These are phyloP conservation scores for Apiospora arundinis DNA, from an alignment of 2,329 filamentous ascomycete species.

Conservation along the genomic window DNA sequence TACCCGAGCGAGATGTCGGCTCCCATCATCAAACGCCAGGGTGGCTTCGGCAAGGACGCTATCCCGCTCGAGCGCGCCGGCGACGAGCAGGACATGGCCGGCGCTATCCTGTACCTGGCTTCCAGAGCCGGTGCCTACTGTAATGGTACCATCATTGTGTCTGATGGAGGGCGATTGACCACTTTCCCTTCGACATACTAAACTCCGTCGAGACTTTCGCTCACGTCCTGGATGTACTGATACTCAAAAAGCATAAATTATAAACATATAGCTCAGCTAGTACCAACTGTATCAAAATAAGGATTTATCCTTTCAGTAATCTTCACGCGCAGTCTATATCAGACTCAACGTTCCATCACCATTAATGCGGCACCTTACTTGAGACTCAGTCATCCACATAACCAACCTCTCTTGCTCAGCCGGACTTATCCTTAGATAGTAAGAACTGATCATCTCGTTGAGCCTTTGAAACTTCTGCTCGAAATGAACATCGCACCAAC, in stretches of 20 bases:
- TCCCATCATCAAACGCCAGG: constrained; percentile 49
- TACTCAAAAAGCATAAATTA: neutral
- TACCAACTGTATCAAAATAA: neutral
- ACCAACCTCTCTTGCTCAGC: neutral
- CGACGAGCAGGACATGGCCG: constrained; percentile 67
- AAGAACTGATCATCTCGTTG: neutral
- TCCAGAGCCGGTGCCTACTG: constrained; percentile 69
- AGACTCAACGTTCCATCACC: neutral
- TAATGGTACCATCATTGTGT: constrained; percentile 67
- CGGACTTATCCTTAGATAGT: fast-evolving
- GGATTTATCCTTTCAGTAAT: no score
- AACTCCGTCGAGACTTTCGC: neutral
- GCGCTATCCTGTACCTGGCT: constrained; percentile 69
- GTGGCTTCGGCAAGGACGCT: constrained; percentile 47
- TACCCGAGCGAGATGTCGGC: constrained; percentile 68
- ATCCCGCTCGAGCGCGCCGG: constrained; percentile 67
- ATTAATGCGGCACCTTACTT: neutral
- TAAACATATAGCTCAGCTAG: neutral
- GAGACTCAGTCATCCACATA: neutral
- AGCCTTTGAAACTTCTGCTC: neutral
- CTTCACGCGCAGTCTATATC: neutral
- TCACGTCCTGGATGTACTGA: no score
- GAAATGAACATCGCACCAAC: neutral
- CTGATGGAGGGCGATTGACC: constrained; percentile 67
- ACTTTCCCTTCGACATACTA: constrained; percentile 62